Evolutionary conservation across 495 filamentous ascomycete genomes (phyloP).

Genomic region (Massariosphaeria phaeospora): DNA sequence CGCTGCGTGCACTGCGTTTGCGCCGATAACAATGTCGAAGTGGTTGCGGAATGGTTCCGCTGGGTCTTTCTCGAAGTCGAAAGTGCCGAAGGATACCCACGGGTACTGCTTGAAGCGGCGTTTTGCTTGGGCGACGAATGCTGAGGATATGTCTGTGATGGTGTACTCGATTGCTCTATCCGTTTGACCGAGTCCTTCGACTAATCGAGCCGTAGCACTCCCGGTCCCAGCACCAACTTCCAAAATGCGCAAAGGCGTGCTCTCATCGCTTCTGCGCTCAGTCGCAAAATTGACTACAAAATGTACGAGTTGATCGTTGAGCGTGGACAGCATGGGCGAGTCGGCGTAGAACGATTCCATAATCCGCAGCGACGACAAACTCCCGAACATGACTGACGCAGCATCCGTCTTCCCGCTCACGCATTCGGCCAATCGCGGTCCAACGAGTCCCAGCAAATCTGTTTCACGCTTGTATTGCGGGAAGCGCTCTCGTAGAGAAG

Average conservation of each 20-base stretch:
- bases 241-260: background rate
- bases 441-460: background rate
- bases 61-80: conserved; percentile 25
- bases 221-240: conserved; percentile 9
- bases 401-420: background rate
- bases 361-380: background rate
- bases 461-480: background rate
- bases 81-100: conserved; percentile 11
- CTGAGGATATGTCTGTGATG: conserved; percentile 44
- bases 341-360: background rate
- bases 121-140: conserved; percentile 27
- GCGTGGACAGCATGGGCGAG: background rate
- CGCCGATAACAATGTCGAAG: conserved; percentile 42
- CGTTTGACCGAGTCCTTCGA: background rate
- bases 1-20: conserved; percentile 48
- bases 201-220: background rate
- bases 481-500: background rate
- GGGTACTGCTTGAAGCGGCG: conserved; percentile 31
- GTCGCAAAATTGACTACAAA: background rate
- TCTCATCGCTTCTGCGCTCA: background rate
- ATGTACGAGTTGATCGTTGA: background rate
- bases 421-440: background rate
- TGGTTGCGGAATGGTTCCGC: conserved; percentile 12
- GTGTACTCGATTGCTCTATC: conserved; percentile 39
- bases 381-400: background rate